These are phyloP conservation scores for Trichopus zeylanicus DNA, from an alignment of 116 monocot genomes.

Conservation along the genomic window DNA sequence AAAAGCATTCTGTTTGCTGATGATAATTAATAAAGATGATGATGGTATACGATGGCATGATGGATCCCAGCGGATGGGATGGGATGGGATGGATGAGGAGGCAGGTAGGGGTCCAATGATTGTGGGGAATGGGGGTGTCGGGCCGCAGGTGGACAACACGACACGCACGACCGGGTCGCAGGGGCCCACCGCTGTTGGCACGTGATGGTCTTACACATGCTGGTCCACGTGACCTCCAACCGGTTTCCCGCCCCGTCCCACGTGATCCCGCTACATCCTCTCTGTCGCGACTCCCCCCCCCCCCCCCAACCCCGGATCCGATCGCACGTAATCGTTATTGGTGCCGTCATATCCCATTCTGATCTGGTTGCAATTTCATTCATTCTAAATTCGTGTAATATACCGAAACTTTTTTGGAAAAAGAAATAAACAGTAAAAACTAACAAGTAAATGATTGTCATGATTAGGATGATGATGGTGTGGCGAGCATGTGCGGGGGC, in stretches of 20 bases:
- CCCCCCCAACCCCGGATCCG: neutral
- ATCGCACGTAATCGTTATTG: neutral
- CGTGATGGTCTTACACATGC: neutral
- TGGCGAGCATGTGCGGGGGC: neutral
- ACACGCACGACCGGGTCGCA: constrained; percentile 2
- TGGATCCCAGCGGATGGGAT: no score
- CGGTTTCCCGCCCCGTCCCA: neutral
- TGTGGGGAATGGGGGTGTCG: neutral
- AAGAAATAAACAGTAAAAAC: no score
- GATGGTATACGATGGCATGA: no score
- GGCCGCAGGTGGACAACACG: neutral
- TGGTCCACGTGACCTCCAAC: neutral
- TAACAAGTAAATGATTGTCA: neutral
- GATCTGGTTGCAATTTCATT: no score
- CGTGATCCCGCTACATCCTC: neutral
- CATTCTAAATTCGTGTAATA: no score
- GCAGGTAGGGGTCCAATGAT: constrained; percentile 1
- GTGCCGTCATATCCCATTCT: no score
- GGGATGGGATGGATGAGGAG: no score
- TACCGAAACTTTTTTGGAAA: no score
- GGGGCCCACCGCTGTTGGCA: neutral
- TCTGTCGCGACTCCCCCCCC: neutral
- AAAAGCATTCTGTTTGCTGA: no score
- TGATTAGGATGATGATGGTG: constrained; percentile 2
- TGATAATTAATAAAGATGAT: no score